Base-by-base conservation (phyloP, 2,329 filamentous ascomycete genomes). In the Lachnellula suecica region DNA sequence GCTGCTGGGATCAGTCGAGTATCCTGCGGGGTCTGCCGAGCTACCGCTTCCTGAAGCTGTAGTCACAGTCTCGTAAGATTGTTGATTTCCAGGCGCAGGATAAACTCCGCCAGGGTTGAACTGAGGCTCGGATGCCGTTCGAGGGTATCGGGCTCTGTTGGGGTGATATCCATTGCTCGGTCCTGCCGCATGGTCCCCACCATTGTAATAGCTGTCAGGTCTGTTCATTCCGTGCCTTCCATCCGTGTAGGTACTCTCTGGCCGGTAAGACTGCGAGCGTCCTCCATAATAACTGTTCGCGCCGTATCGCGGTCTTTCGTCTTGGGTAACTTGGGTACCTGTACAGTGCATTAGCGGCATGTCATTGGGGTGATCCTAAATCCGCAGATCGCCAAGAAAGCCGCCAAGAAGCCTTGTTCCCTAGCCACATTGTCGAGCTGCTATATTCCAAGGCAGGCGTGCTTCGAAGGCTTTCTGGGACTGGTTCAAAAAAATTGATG, bases 1-100 rank as follows among this genome's bases (percentile, higher is more conserved):
- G 66, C 91, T 96, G 73, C 89, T 74, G 38, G 89, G 92, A 67
- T 96, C 91, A 54, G 91, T 96, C 59, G 87, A 86, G 70, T 94
- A 92, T 51, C 85, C 86, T 66, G 82, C 85, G 11, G 85, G 85
- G 52, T 96, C 91, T 49, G 75, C 84, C 58, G 86, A 83, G 61
- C 83, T 88, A 45, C 60, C 88, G 64, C 85, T 89, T 20, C 84
- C 86, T 10, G 85, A 84, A 54, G 86, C 87, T 11, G 89, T 91
- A 34, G 88, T 88, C 41, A 95, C 87, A 1, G 91, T 96, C 69
- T 96, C 91, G 70, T 93, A 89, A 2, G 90, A 94, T 37, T 62
- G 61, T 35, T 68, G 65, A 38, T 64, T 63, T 35, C 59, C 62
- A 25, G 59, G 56, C 1, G 44, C 52, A 15, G 63, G 62, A 52